A percentile compares a stretch with the other conserved stretches of the same genome.
phyloP scores from a whole-genome alignment of 164 flowering plant species.

The Pachysandra terminalis region DNA sequence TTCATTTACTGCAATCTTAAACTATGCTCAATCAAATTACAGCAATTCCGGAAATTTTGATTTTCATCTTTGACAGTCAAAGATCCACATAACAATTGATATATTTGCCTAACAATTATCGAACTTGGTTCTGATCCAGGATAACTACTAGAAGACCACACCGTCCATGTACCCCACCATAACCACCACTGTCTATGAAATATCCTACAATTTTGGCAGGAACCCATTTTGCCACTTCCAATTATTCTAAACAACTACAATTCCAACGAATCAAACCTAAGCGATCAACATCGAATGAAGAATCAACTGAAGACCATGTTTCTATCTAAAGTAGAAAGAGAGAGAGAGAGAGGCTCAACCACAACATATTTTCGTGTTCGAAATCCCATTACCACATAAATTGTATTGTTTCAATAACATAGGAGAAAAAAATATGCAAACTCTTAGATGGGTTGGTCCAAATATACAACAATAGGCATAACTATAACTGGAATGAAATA shows the following conservation, averaged over 20 bases:
- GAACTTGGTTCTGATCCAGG: constrained; percentile 17
- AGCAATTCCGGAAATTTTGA: not conserved
- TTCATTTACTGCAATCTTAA: not conserved
- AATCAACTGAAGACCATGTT: constrained; percentile 12
- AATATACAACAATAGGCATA: not conserved
- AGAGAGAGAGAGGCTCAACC: not conserved
- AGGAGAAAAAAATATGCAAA: not conserved
- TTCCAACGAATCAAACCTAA: not conserved
- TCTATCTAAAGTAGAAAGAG: not conserved
- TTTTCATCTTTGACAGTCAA: not conserved
- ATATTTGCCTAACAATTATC: not conserved
- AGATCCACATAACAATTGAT: not conserved
- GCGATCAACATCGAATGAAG: constrained; percentile 6
- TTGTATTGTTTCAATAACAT: too few species aligned
- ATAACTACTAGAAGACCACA: constrained; percentile 13
- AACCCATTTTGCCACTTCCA: constrained; percentile 15
- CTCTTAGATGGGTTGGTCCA: not conserved
- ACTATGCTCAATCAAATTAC: not conserved
- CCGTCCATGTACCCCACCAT: constrained; percentile 28
- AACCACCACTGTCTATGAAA: constrained; percentile 16
- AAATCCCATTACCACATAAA: too few species aligned
- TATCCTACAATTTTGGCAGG: constrained; percentile 9
- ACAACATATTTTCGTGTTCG: not conserved
- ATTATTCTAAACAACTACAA: constrained; percentile 19
- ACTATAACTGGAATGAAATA: not conserved